Evolutionary conservation across 1,284 basidiomycete genomes (phyloP), one percentile per base, ranked within the genome.

Genomic region (Papiliotrema fonsecae): DNA sequence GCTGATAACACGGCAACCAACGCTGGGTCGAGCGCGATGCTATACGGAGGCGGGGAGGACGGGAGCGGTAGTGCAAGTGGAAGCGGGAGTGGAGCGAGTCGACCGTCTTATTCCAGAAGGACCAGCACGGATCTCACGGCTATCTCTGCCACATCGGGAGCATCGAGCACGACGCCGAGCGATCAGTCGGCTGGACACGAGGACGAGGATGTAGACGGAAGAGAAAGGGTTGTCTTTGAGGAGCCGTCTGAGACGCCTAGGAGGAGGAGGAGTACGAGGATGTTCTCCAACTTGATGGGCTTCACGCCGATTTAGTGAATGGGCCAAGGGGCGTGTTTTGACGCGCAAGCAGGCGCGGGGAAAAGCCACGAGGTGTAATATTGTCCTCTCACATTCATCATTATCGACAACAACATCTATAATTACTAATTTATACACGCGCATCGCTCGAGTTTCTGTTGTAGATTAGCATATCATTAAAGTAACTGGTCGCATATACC

Each of bases 221-320:
- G 42, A 30, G 34, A 45, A 28, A 41, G 38, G 21, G 41, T 42
- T 19, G 26, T 43, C 39, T 22, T 13, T 18, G 25, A 11, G 26
- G 26, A 11, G 43, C 27, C 14, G 35, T 24, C 27, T 19, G 37
- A 40, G 31, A 36, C 32, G 11, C 51, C 45, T 4, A 50, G 35
- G 34, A 44, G 51, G 32, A 50, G 36, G 43, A 50, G 36, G 47
- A 56, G 55, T 34, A 36, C 43, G 40, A 47, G 51, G 49, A 19
- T 56, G 13, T 52, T 56, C 22, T 32, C 31, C 22, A 25, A 24
- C 14, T 21, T 56, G 26, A 48, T 44, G n/a, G 22, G 50, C 6
- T 50, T 56, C 36, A 56, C 55, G 10, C 48, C 55, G 43, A 32
- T 48, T 4, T 48, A 34, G 24, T 31, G 42, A 42, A 22, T 6